phyloP scores from a whole-genome alignment of 2,329 filamentous ascomycete species.

The Curvularia sp. region DNA sequence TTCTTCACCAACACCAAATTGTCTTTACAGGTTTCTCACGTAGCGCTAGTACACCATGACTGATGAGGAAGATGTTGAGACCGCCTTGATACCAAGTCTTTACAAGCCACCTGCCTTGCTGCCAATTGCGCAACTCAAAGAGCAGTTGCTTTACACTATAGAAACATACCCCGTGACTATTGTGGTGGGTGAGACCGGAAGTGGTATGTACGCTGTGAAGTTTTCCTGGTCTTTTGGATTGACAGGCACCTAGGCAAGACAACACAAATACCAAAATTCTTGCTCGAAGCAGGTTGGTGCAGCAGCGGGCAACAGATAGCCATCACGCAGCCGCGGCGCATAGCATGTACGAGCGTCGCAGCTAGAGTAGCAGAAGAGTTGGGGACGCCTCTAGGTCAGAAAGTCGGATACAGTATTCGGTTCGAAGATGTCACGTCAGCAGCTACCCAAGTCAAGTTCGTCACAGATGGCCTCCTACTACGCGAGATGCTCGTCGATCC shows the following conservation, averaged over 20 bases:
- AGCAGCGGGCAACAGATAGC: slow-evolving; percentile 81
- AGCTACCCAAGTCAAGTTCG: slow-evolving; percentile 87
- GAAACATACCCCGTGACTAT: slow-evolving; percentile 86
- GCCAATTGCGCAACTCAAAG: slow-evolving; percentile 83
- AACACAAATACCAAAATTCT: slow-evolving; percentile 91
- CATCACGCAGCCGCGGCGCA: slow-evolving; percentile 70
- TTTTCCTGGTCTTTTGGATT: background rate
- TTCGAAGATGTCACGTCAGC: slow-evolving; percentile 91
- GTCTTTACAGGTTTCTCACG: background rate
- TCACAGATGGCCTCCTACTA: slow-evolving; percentile 91
- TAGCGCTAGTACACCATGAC: slow-evolving; percentile 30
- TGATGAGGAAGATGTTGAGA: slow-evolving; percentile 52
- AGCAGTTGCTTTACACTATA: slow-evolving; percentile 82
- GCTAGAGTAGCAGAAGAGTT: slow-evolving; percentile 75
- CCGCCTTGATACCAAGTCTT: slow-evolving; percentile 74
- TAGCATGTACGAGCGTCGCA: slow-evolving; percentile 54
- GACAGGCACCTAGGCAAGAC: slow-evolving; percentile 72
- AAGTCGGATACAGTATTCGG: slow-evolving; percentile 85
- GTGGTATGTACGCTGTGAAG: slow-evolving; percentile 43
- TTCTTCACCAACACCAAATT: background rate
- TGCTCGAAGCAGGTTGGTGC: slow-evolving; percentile 90
- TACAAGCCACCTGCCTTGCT: slow-evolving; percentile 85
- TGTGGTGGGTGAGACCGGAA: slow-evolving; percentile 91
- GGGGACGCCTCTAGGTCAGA: slow-evolving; percentile 83
- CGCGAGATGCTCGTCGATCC: slow-evolving; percentile 94